Evolutionary conservation across 116 monocot genomes (phyloP), one percentile per base, ranked within the genome.

Genomic region (Posidonia oceanica): DNA sequence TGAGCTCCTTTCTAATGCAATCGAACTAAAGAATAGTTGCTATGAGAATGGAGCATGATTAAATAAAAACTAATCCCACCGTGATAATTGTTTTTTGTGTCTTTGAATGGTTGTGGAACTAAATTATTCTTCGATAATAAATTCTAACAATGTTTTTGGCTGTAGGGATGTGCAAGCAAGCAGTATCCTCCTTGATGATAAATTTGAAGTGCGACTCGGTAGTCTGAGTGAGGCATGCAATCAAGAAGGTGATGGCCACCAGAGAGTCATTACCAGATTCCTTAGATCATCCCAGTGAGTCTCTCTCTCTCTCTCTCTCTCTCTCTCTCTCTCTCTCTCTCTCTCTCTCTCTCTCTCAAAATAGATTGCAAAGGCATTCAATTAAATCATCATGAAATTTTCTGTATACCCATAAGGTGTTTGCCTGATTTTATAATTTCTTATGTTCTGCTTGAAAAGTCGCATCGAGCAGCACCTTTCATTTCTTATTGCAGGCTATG

Each of bases 121-220:
- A 42, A 42, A 8, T 11, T 3, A 64, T 38, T 39, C 17, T 41
- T 40, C 39, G 37, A 39, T 22, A 42, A 14, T 68, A 53, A 10
- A 18, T 20, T 15, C 3, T 21, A 39, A 55, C 21, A 54, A n/a
- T 56, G 20, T 44, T 61, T 29, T 3, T 61, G 59, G 11, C 39
- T 73, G 63, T 72, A 94, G 94, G 80, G 94, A 94, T 71, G 53
- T 94, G 44, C 90, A 90, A 73, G 85, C 94, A 37, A 90, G 83
- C 72, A 94, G 94, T 51, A 83, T 94, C 44, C 90, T 94, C 78
- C 94, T 94, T 57, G 94, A 94, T 76, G 88, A 94, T 59, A 94
- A 90, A 77, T 94, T 82, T 77, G 94, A 94, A 76, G 94, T 94
- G 20, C 82, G 88, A 18, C 83, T 94, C 22, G 90, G 94, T 37